These are phyloP conservation scores for Thoreauomyces humboldtii DNA, from an alignment of 192 early-diverging fungal species.

Conservation along the genomic window DNA sequence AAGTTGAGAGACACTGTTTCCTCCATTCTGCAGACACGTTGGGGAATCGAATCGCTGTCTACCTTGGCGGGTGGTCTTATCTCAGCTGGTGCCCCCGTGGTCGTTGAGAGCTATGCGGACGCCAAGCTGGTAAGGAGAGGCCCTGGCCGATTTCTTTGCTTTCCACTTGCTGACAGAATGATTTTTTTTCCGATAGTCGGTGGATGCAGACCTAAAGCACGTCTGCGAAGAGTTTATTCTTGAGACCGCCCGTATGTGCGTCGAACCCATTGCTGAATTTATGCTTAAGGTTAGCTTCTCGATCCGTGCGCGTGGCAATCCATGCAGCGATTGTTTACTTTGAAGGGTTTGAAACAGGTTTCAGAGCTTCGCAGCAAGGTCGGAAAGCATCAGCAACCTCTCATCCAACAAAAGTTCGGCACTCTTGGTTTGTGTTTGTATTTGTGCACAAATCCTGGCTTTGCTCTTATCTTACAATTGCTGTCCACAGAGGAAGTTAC, in stretches of 20 bases:
- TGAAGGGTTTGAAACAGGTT: conserved; percentile 4
- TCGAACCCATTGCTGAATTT: conserved; percentile 64
- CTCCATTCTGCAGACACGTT: conserved; percentile 24
- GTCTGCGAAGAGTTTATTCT: conserved; percentile 78
- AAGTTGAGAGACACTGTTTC: conserved; percentile 53
- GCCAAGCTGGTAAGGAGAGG: conserved; percentile 29
- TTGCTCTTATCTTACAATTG: neutral
- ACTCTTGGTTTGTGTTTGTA: no score
- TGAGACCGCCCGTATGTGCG: conserved; percentile 58
- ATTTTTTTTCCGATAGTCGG: conserved; percentile 25
- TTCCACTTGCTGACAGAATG: neutral
- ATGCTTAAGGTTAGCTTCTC: conserved; percentile 67
- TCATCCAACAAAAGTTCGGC: conserved; percentile 52
- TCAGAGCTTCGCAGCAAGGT: conserved; percentile 1
- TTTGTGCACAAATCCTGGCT: no score
- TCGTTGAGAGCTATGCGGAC: conserved; percentile 43
- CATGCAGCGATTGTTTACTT: neutral
- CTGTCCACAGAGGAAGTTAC: conserved; percentile 10
- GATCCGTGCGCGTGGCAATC: no score
- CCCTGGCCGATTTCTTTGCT: neutral
- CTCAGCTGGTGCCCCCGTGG: conserved; percentile 13
- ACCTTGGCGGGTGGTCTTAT: conserved; percentile 33
- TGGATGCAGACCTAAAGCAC: conserved; percentile 66
- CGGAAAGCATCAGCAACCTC: conserved; percentile 30
- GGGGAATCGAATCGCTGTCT: conserved; percentile 27